A percentile compares a stretch with the other conserved stretches of the same genome.
Evolutionary conservation across 495 filamentous ascomycete species (phyloP).

Genomic region (Barbatosphaeria neglecta): DNA sequence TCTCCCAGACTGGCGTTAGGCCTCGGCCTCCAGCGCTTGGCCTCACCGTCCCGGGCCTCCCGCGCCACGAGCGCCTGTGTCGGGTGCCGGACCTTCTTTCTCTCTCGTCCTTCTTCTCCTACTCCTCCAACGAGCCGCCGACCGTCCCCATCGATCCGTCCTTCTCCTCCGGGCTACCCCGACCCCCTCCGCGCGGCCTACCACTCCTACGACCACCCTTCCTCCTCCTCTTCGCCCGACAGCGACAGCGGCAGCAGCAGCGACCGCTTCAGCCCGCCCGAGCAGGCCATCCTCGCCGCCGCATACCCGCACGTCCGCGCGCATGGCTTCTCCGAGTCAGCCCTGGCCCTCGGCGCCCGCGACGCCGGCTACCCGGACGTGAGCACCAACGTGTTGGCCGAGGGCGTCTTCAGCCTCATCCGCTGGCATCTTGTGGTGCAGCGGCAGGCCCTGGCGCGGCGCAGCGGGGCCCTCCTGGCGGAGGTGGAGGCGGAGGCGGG

Average conservation of each 20-base stretch:
- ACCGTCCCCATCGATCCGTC: too few relatives aligned
- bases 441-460: slow-evolving; percentile 27
- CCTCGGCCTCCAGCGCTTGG: not conserved
- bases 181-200: slow-evolving; percentile 46
- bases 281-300: slow-evolving; percentile 68
- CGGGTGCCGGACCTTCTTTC: not conserved
- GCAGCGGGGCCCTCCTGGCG: slow-evolving; percentile 13
- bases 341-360: slow-evolving; percentile 66
- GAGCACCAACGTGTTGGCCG: slow-evolving; percentile 68
- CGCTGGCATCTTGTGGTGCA: slow-evolving; percentile 69
- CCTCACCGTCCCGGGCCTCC: not conserved
- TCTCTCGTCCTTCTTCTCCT: not conserved
- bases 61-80: not conserved
- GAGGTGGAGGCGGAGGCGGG: slow-evolving; percentile 19
- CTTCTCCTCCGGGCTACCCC: too few relatives aligned
- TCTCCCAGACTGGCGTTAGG: too few relatives aligned
- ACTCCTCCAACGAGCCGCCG: not conserved
- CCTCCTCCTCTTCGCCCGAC: slow-evolving; percentile 19
- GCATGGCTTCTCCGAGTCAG: slow-evolving; percentile 65
- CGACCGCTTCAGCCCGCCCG: slow-evolving; percentile 64
- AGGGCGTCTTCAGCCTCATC: slow-evolving; percentile 70
- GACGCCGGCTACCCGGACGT: slow-evolving; percentile 80
- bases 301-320: slow-evolving; percentile 66
- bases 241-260: too few relatives aligned
- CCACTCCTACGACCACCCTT: slow-evolving; percentile 60